Conservation (phyloP, 768 basidiomycete genomes). For the Trametes villosa region DNA sequence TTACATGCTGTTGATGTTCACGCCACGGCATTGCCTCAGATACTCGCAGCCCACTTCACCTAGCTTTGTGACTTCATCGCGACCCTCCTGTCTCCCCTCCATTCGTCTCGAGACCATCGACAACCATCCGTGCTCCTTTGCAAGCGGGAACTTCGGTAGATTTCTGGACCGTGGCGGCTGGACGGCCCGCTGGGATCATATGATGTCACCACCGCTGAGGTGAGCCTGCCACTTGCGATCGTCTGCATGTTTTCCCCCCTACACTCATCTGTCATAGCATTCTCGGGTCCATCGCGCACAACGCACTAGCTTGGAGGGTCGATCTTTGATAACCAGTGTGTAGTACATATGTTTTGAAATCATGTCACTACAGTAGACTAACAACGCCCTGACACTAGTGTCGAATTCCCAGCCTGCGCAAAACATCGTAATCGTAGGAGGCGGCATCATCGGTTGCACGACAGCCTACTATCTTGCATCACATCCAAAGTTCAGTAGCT, state of each 20-base stretch:
- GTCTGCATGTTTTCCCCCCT: background rate
- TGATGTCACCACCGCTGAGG: background rate
- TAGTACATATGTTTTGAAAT: background rate
- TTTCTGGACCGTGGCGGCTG: too few species aligned
- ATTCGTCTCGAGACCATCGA: too few species aligned
- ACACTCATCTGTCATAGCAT: background rate
- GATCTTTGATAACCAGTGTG: too few species aligned
- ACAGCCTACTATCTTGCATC: slow-evolving; percentile 80
- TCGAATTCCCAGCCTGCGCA: background rate
- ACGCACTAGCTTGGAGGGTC: too few species aligned
- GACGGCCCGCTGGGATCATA: background rate
- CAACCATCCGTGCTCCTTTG: too few species aligned
- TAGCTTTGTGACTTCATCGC: too few species aligned
- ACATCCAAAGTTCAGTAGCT: slow-evolving; percentile 51
- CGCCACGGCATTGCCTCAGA: too few species aligned
- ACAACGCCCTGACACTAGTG: background rate
- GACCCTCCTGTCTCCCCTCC: too few species aligned
- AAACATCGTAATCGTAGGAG: slow-evolving; percentile 78
- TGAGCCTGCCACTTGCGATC: background rate
- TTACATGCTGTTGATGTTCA: slow-evolving; percentile 12
- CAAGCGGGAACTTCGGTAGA: too few species aligned
- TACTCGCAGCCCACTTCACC: too few species aligned
- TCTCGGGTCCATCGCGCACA: background rate
- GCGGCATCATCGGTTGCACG: slow-evolving; percentile 84
- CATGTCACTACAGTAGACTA: background rate